Conservation (phyloP, 2,329 filamentous ascomycete genomes). For the Zymoseptoria passerinii region DNA sequence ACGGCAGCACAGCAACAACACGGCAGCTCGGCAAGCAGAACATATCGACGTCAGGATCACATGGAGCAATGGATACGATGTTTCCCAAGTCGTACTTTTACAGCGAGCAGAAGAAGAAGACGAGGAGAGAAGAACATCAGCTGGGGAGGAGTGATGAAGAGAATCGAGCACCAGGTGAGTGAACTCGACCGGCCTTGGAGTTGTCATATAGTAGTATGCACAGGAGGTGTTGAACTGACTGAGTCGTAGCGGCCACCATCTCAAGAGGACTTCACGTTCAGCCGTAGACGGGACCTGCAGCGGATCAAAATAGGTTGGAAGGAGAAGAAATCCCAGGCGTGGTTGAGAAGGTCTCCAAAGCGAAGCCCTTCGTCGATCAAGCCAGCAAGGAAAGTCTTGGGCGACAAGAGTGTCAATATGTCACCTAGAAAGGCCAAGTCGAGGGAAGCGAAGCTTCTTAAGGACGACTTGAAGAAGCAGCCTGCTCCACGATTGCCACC, state of each 20-base stretch:
- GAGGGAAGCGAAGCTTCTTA: slow-evolving; percentile 4
- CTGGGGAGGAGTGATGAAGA: no score
- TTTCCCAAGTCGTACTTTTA: no score
- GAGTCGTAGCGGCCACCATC: slow-evolving; percentile 15
- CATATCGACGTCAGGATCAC: no score
- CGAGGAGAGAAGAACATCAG: no score
- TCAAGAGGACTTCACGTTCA: slow-evolving; percentile 43
- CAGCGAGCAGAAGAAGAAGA: no score
- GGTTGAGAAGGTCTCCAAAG: slow-evolving; percentile 12
- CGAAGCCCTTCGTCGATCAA: slow-evolving; percentile 4
- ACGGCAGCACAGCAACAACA: no score
- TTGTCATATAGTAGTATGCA: no score
- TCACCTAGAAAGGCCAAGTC: slow-evolving; percentile 24
- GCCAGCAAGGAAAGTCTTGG: slow-evolving; percentile 30
- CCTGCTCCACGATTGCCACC: slow-evolving; percentile 7
- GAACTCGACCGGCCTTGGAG: no score
- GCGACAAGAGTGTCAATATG: slow-evolving; percentile 34
- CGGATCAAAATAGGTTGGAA: slow-evolving; percentile 5
- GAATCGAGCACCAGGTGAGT: no score
- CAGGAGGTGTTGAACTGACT: no score
- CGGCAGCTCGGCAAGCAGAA: no score
- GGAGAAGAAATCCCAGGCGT: slow-evolving; percentile 11
- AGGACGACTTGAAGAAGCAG: slow-evolving; percentile 17
- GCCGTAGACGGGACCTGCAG: slow-evolving; percentile 30
- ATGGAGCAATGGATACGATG: no score